Percentiles rank a stretch among this genome's conserved stretches.
phyloP scores from a whole-genome alignment of 192 early-diverging fungal genomes.

The Coemansia sp. region DNA sequence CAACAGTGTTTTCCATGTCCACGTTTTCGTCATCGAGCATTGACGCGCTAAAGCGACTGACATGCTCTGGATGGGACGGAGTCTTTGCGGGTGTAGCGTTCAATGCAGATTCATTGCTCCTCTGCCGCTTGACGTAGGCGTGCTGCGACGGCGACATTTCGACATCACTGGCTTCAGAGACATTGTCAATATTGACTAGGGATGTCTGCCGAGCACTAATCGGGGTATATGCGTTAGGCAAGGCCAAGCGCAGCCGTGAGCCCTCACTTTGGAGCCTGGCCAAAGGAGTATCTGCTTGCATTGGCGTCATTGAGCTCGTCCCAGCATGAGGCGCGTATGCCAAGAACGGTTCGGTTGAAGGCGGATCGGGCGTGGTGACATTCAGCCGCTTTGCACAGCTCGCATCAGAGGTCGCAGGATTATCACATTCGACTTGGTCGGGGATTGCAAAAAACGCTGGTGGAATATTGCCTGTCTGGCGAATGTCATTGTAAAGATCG shows the following conservation, averaged over 20 bases:
- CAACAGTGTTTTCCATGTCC: slow-evolving; percentile 31
- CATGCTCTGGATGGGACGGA: neutral
- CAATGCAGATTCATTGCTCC: slow-evolving; percentile 8
- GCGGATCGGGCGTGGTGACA: neutral
- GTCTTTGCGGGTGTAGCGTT: neutral
- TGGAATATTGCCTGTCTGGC: slow-evolving; percentile 33
- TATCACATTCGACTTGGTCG: slow-evolving; percentile 5
- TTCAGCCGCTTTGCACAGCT: neutral
- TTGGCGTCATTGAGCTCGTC: neutral
- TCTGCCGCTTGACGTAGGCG: slow-evolving; percentile 29
- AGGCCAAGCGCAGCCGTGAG: neutral
- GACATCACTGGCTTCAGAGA: slow-evolving; percentile 26
- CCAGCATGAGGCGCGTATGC: neutral
- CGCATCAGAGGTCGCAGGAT: neutral
- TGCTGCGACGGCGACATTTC: slow-evolving; percentile 48
- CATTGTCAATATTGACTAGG: slow-evolving; percentile 8
- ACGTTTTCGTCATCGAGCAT: slow-evolving; percentile 22
- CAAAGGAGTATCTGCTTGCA: neutral
- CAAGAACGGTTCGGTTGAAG: neutral
- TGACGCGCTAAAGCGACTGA: neutral
- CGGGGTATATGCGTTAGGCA: neutral
- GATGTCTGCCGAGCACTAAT: neutral
- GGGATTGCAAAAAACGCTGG: slow-evolving; percentile 40
- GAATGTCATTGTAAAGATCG: slow-evolving; percentile 35
- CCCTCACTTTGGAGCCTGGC: neutral